phyloP scores from a whole-genome alignment of 768 basidiomycete genomes.

The Kwoniella sp. region DNA sequence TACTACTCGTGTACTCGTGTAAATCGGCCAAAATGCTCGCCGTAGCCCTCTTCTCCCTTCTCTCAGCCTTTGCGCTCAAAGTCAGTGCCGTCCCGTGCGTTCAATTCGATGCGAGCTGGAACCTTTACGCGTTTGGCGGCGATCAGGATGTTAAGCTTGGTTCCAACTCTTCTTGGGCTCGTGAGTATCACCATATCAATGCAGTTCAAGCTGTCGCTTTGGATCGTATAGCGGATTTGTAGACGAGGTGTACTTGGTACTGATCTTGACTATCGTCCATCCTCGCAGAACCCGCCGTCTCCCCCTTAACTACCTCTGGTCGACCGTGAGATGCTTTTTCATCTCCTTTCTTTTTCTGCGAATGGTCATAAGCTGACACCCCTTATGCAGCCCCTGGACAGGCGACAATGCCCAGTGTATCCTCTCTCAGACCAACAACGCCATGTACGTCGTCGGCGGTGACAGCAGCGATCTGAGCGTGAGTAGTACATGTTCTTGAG shows the following conservation, averaged over 20 bases:
- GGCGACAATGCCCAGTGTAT: constrained; percentile 56
- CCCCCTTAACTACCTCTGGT: constrained; percentile 71
- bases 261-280: background rate
- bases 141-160: constrained; percentile 84
- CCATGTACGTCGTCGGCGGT: constrained; percentile 79
- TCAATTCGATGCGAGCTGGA: constrained; percentile 76
- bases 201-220: too few species aligned
- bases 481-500: constrained; percentile 13
- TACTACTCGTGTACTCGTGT: too few species aligned
- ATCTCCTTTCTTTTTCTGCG: constrained; percentile 45
- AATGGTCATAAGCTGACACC: constrained; percentile 52
- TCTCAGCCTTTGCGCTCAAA: constrained; percentile 34
- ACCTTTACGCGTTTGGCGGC: constrained; percentile 81
- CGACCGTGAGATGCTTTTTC: constrained; percentile 63
- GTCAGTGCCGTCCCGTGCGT: constrained; percentile 63
- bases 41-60: constrained; percentile 32
- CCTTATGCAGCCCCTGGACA: constrained; percentile 52
- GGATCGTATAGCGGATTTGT: too few species aligned
- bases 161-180: constrained; percentile 68
- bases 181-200: constrained; percentile 54
- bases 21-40: constrained; percentile 31
- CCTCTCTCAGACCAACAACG: constrained; percentile 70
- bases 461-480: constrained; percentile 69
- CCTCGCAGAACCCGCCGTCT: constrained; percentile 60
- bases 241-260: background rate